Conservation (phyloP, 345 rosid species). For the Brassica carinata region DNA sequence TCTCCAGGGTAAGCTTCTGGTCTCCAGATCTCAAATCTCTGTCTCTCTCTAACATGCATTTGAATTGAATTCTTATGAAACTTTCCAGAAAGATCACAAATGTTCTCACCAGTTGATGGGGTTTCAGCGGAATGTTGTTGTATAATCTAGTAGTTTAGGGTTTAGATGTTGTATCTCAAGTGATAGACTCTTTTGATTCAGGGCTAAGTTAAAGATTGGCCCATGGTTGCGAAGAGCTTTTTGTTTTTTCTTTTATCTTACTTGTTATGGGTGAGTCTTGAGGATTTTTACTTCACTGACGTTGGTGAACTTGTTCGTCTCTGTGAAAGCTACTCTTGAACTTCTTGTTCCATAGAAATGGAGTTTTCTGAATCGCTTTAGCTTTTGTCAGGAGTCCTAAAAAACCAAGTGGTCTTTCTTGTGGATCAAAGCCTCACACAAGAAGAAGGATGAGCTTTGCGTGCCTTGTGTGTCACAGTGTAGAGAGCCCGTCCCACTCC, state of each 20-base stretch:
- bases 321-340: neutral
- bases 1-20: conserved; percentile 8
- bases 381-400: conserved; percentile 12
- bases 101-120: neutral
- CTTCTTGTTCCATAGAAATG: neutral
- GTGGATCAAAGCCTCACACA: neutral
- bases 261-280: neutral
- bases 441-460: conserved; percentile 74
- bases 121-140: neutral
- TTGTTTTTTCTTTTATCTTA: too few species aligned
- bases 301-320: too few species aligned
- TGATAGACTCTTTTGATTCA: neutral
- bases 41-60: neutral
- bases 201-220: neutral
- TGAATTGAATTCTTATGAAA: too few species aligned
- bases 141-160: neutral
- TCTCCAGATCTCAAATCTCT: conserved; percentile 31
- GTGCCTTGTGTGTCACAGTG: conserved; percentile 85
- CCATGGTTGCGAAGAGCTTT: too few species aligned
- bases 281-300: too few species aligned
- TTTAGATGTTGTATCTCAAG: neutral
- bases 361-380: neutral
- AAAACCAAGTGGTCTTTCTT: neutral
- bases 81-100: neutral
- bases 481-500: conserved; percentile 94